phyloP scores from a whole-genome alignment of 495 filamentous ascomycete genomes.

The Annulohypoxylon moriforme region DNA sequence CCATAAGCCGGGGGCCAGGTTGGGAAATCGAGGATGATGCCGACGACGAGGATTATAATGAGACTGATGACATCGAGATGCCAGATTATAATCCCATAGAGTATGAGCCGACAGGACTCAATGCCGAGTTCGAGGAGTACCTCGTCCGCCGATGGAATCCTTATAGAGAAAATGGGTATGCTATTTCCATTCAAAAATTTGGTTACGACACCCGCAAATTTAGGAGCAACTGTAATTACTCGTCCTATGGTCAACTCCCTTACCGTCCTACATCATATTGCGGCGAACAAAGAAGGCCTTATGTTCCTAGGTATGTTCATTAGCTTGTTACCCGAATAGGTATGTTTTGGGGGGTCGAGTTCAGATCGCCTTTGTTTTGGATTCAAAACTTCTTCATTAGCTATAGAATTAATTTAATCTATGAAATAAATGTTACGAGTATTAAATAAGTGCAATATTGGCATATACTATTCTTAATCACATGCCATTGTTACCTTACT shows the following conservation, averaged over 20 bases:
- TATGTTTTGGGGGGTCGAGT: no score
- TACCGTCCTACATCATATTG: background rate
- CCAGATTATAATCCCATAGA: background rate
- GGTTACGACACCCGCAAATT: conserved; percentile 13
- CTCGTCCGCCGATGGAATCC: conserved; percentile 26
- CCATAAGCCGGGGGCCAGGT: background rate
- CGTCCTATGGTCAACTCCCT: background rate
- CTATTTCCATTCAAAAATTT: conserved; percentile 18
- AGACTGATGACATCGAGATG: background rate
- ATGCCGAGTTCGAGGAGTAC: conserved; percentile 17
- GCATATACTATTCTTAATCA: no score
- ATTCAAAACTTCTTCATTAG: no score
- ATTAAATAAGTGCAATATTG: no score
- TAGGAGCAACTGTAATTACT: background rate
- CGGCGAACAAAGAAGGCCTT: background rate
- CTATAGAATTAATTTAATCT: no score
- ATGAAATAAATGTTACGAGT: no score
- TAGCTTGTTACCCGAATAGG: background rate
- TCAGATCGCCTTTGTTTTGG: no score
- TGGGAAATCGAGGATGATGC: conserved; percentile 23
- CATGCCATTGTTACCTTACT: no score
- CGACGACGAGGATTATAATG: background rate
- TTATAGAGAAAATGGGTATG: background rate
- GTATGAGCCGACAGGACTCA: background rate
- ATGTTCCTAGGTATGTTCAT: background rate